These are phyloP conservation scores for Calocybe cyanea DNA, from an alignment of 768 basidiomycete species.

Conservation along the genomic window DNA sequence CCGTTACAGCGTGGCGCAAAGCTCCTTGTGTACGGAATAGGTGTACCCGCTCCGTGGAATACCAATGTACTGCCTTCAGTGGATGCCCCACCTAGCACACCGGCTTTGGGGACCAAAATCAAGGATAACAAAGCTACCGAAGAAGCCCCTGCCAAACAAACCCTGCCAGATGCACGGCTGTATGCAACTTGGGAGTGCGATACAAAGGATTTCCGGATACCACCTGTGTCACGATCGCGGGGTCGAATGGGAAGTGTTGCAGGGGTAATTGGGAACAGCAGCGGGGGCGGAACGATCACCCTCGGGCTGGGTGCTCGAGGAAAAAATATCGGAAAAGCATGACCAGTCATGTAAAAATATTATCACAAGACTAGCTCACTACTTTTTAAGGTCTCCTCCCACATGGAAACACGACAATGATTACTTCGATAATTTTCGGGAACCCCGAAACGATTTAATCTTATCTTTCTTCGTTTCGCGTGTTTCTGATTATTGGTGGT, in stretches of 20 bases:
- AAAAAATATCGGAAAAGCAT: no score
- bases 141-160: slow-evolving; percentile 27
- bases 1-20: slow-evolving; percentile 52
- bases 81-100: slow-evolving; percentile 24
- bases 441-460: no score
- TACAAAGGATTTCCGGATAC: slow-evolving; percentile 41
- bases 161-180: slow-evolving; percentile 48
- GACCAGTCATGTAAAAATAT: no score
- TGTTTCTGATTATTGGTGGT: no score
- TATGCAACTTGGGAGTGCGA: slow-evolving; percentile 60
- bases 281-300: no score
- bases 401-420: background rate
- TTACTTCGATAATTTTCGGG: no score
- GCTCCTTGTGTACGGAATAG: slow-evolving; percentile 42
- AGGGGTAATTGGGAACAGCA: no score
- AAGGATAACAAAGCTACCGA: slow-evolving; percentile 25
- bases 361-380: no score
- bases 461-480: no score
- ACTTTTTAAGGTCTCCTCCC: background rate
- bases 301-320: no score
- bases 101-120: slow-evolving; percentile 15
- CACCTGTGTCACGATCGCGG: slow-evolving; percentile 27
- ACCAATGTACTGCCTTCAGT: slow-evolving; percentile 30
- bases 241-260: slow-evolving; percentile 30
- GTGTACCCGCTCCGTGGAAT: slow-evolving; percentile 54